A percentile compares a stretch with the other conserved stretches of the same genome.
Evolutionary conservation across 2,329 filamentous ascomycete genomes (phyloP).

Genomic region (Drechslera avenae): DNA sequence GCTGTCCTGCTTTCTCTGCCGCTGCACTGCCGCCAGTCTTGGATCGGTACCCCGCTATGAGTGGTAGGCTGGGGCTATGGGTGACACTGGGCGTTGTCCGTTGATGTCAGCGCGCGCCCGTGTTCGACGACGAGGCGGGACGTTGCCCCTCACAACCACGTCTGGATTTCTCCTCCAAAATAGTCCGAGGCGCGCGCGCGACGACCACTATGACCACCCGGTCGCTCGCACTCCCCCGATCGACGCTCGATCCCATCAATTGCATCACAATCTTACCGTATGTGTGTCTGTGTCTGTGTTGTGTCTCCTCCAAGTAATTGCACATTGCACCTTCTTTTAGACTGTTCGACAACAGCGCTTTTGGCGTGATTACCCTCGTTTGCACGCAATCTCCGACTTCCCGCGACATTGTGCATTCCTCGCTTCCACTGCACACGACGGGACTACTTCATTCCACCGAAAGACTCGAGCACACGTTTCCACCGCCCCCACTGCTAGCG

Average conservation of each 20-base stretch:
- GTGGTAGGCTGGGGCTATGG: constrained; percentile 41
- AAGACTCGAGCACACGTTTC: constrained; percentile 6
- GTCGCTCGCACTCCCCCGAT: constrained; percentile 24
- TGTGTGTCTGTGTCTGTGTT: constrained; percentile 10
- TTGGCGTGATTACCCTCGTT: constrained; percentile 13
- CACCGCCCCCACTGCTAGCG: constrained; percentile 8
- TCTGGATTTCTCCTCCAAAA: constrained; percentile 18
- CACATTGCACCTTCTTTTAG: not conserved
- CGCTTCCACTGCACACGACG: constrained; percentile 9
- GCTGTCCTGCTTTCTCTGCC: constrained; percentile 1
- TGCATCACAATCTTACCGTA: constrained; percentile 31
- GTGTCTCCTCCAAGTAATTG: constrained; percentile 2
- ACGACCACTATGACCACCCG: constrained; percentile 25
- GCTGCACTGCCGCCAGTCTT: constrained; percentile 1
- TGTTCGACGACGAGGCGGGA: constrained; percentile 26
- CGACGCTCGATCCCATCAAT: constrained; percentile 27
- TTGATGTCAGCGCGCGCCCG: not conserved
- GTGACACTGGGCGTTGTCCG: too few relatives aligned
- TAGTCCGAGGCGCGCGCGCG: constrained; percentile 17
- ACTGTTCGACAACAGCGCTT: not conserved
- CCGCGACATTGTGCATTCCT: constrained; percentile 14
- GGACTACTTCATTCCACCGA: constrained; percentile 6
- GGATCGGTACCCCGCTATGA: constrained; percentile 12
- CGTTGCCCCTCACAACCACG: constrained; percentile 26
- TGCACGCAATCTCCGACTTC: constrained; percentile 7